Conservation (phyloP, 768 basidiomycete species). For the Lactarius trivialis region DNA sequence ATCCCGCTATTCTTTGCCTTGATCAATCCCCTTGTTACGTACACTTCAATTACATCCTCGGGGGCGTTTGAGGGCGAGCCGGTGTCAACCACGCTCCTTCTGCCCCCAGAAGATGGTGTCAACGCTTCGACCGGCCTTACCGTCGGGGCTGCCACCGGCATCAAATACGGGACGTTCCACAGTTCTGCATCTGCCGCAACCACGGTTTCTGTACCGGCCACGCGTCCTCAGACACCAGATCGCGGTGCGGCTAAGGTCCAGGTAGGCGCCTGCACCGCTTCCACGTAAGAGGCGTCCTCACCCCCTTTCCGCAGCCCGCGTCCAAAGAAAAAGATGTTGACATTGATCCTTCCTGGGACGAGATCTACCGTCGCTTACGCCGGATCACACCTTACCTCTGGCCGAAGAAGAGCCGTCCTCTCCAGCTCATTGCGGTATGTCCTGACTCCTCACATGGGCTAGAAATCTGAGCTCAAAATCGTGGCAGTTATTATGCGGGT, state of each 20-base stretch:
- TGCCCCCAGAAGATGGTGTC: conserved; percentile 43
- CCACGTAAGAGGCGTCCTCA: conserved; percentile 17
- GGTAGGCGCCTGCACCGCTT: conserved; percentile 8
- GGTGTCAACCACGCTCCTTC: conserved; percentile 47
- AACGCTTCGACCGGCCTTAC: conserved; percentile 48
- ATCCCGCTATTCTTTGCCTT: conserved; percentile 55
- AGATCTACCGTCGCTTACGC: conserved; percentile 57
- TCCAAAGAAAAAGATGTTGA: conserved; percentile 42
- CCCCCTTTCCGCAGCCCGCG: conserved; percentile 24
- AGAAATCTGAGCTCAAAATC: background rate
- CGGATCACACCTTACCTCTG: conserved; percentile 77
- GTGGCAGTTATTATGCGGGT: conserved; percentile 53
- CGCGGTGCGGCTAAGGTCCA: conserved; percentile 24
- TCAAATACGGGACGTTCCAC: conserved; percentile 75
- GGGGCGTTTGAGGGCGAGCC: conserved; percentile 30
- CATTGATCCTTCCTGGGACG: conserved; percentile 64
- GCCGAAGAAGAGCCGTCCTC: conserved; percentile 58
- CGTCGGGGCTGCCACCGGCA: conserved; percentile 36
- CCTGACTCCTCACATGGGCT: background rate
- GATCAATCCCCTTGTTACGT: conserved; percentile 56
- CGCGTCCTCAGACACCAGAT: conserved; percentile 37
- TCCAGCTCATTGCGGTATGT: conserved; percentile 67
- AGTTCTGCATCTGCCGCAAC: conserved; percentile 43
- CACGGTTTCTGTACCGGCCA: conserved; percentile 42
- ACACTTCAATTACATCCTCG: conserved; percentile 44